Base-by-base conservation (phyloP, 1,284 basidiomycete genomes). In the Cutaneotrichosporon sp. region DNA sequence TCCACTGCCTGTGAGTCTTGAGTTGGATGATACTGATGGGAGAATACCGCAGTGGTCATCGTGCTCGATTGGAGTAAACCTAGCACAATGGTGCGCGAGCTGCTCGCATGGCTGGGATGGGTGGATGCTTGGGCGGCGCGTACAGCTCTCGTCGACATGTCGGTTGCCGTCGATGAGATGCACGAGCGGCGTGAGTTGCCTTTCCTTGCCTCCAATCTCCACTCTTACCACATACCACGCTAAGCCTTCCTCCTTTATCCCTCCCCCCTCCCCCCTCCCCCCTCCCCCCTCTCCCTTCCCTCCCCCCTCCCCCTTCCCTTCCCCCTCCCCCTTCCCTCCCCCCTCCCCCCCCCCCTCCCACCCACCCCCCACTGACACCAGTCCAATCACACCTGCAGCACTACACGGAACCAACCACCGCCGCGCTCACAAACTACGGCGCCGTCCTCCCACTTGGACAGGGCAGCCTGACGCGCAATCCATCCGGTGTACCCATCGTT, bases 11-110 rank as follows among this genome's bases (percentile, higher is more conserved):
- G 78, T 80, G 58, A 62, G 75, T 72, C 6, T 62, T 34, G 26
- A 2, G 21, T 30, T 26, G 31, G 34, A 21, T 13, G 9, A 55
- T n/a, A 30, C 60, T 59, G 31, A 61, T 34, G 9, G 10, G 84
- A 88, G 42, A 90, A 96, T 72, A 90, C 92, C 0, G 84, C 93
- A 14, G 86, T 94, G 56, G 82, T 97, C 71, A 90, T 98, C 70
- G 86, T 89, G 0, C 83, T 98, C n/a, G 96, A 99, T 78, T 98
- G 95, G 96, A 93, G 92, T 70, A 86, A 87, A 70, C 96, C 96
- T 0, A 93, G 91, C 87, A 86, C 88, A 0, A 97, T 98, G 80
- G 77, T 79, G 40, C 61, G 73, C n/a, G 90, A 98, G 73, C 82
- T 99, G 6, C 83, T 90, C 65, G 86, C 83, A 51, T 98, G 96